Evolutionary conservation across 2,329 filamentous ascomycete genomes (phyloP).

Genomic region (Ophiocordyceps camponoti-rufipedis): DNA sequence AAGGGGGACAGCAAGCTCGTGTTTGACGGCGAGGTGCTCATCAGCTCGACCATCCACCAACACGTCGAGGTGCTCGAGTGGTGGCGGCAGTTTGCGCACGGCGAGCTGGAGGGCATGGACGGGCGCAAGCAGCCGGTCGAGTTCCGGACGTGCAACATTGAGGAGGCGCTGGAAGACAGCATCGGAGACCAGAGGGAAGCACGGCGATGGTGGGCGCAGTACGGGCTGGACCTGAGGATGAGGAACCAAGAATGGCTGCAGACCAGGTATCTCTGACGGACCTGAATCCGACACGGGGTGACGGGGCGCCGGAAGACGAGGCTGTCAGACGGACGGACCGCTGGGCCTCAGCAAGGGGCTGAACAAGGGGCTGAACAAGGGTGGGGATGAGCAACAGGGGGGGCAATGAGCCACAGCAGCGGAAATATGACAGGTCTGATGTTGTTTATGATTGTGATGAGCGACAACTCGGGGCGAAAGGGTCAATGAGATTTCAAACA

Average conservation of each 20-base stretch:
- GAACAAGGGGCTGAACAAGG: neutral
- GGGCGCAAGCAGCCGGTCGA: slow-evolving; percentile 52
- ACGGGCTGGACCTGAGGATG: slow-evolving; percentile 64
- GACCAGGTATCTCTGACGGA: slow-evolving; percentile 45
- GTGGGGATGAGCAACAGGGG: too few relatives aligned
- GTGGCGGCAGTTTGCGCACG: slow-evolving; percentile 59
- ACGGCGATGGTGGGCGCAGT: slow-evolving; percentile 71
- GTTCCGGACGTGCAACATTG: slow-evolving; percentile 89
- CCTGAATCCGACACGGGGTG: neutral
- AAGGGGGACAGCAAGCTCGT: slow-evolving; percentile 50
- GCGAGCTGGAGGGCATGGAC: slow-evolving; percentile 33
- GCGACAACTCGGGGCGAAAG: neutral
- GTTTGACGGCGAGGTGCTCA: slow-evolving; percentile 68
- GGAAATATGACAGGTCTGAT: neutral
- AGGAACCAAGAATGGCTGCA: slow-evolving; percentile 84
- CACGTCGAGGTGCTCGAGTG: slow-evolving; percentile 75
- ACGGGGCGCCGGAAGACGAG: neutral
- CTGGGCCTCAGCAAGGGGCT: neutral
- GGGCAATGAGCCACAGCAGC: neutral
- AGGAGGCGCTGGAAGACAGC: slow-evolving; percentile 83
- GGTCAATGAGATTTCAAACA: neutral
- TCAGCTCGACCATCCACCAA: slow-evolving; percentile 74
- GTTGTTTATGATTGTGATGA: slow-evolving; percentile 1
- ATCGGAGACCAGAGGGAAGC: slow-evolving; percentile 54
- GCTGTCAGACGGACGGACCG: neutral